Evolutionary conservation across 1,139 yeast genomes (phyloP).

Genomic region (Oligophagozyma castellii): DNA sequence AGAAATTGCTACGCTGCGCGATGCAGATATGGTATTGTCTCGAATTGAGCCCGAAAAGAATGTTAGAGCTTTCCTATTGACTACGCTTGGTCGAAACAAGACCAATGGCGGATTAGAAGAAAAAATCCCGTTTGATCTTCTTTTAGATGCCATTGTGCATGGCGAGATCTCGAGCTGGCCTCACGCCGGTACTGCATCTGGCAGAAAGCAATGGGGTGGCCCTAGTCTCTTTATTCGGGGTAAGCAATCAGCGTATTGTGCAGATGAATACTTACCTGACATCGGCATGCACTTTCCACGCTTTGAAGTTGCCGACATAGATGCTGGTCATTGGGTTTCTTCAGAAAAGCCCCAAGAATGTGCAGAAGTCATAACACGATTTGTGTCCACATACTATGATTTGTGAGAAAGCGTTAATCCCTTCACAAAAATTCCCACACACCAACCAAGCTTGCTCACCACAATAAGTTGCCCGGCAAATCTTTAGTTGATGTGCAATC

Average conservation of each 20-base stretch:
- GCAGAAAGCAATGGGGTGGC: constrained; percentile 44
- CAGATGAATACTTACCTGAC: constrained; percentile 68
- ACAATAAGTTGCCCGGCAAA: too few relatives aligned
- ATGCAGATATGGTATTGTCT: constrained; percentile 53
- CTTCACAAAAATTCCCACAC: too few relatives aligned
- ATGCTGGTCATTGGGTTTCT: constrained; percentile 87
- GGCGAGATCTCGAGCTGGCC: constrained; percentile 66
- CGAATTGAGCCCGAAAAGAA: constrained; percentile 45
- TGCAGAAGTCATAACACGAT: constrained; percentile 41
- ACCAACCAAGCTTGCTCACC: too few relatives aligned
- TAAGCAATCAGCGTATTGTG: constrained; percentile 58
- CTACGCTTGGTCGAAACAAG: constrained; percentile 36
- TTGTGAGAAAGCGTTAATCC: too few relatives aligned
- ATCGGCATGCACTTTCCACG: constrained; percentile 72
- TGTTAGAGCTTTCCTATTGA: constrained; percentile 58
- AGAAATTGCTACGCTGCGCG: constrained; percentile 40
- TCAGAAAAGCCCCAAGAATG: constrained; percentile 68
- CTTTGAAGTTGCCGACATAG: constrained; percentile 59
- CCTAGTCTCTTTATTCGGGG: constrained; percentile 78
- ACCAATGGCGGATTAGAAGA: constrained; percentile 28
- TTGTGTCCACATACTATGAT: constrained; percentile 46
- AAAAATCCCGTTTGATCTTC: constrained; percentile 55
- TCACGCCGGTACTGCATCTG: constrained; percentile 57
- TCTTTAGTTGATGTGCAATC: too few relatives aligned
- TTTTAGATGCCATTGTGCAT: constrained; percentile 49